Evolutionary conservation across 371 early-diverging fungal genomes (phyloP).

Genomic region (Mucor lusitanicus): DNA sequence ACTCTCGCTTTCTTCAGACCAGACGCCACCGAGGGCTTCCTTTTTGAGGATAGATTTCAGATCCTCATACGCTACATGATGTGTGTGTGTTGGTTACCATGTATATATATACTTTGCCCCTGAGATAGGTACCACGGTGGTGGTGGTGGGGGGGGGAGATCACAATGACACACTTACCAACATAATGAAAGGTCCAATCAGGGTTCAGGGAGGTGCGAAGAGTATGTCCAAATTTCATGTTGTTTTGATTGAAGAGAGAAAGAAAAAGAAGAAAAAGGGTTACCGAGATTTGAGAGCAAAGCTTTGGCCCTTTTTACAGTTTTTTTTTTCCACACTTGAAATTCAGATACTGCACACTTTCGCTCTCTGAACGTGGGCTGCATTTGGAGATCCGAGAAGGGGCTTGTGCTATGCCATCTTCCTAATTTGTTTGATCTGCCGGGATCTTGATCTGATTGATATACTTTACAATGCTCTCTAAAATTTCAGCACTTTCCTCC

Average conservation of each 20-base stretch:
- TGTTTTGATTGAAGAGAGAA: background rate
- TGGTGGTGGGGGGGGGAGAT: too few species aligned
- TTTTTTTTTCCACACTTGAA: background rate
- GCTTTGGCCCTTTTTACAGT: background rate
- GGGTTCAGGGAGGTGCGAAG: constrained; percentile 72
- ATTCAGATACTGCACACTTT: background rate
- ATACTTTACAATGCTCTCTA: background rate
- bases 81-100: background rate
- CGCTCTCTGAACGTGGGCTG: background rate
- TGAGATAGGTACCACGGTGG: too few species aligned
- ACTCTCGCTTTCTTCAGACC: constrained; percentile 81
- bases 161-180: constrained; percentile 27
- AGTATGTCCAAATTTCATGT: constrained; percentile 94
- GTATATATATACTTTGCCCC: background rate
- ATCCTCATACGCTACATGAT: constrained; percentile 67
- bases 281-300: constrained; percentile 2
- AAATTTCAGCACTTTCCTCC: too few species aligned
- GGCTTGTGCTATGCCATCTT: background rate
- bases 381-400: background rate
- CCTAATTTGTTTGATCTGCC: background rate
- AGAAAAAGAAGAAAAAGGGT: constrained; percentile 10
- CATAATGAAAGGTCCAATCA: constrained; percentile 75
- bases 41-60: constrained; percentile 81
- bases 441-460: background rate
- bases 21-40: constrained; percentile 35